Base-by-base conservation (phyloP, 495 filamentous ascomycete species). In the Parmelia sp. region DNA sequence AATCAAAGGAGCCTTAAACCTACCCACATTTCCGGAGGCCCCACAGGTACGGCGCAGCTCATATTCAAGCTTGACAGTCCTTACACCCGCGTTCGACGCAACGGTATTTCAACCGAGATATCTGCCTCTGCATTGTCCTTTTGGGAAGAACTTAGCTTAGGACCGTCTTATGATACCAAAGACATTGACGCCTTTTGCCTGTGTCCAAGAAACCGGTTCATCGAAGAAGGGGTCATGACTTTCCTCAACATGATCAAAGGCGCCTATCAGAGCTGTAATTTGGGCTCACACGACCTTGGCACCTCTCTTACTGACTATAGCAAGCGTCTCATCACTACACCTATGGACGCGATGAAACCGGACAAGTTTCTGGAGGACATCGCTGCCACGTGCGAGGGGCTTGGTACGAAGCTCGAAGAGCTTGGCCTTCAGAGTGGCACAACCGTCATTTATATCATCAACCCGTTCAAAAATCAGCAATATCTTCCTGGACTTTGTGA, bases 131-230 rank as follows among this genome's bases (percentile, higher is more conserved):
- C 90, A 2, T 72, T 96, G 12, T 71, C 82, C 0, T 99, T 97
- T 69, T 97, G 95, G 95, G 92, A 97, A 67, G 88, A 87, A 29
- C 81, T 97, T 65, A 88, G 90, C 8, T 81, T 99, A 31, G 86
- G 84, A 25, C 94, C 95, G 25, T 82, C 85, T 39, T 83, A 85
- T 72, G 91, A 90, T 1, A 66, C 78, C 3, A 99, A 97, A 74
- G 84, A 96, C 70, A 79, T 97, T 36, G 82, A 83, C 14, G 84
- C 86, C 17, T 85, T 91, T 68, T 95, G 90, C 68, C 80, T 97
- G n/a, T 88, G 88, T 70, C 91, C 92, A 11, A 73, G 78, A 42
- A 74, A 78, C 36, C 80, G 85, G 27, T 82, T 82, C 12, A 74
- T 87, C 53, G 71, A 73, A 61, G 80, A 85, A 27, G 84, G 83